phyloP scores from a whole-genome alignment of 768 basidiomycete species.

The Pleurotus ostreatus region DNA sequence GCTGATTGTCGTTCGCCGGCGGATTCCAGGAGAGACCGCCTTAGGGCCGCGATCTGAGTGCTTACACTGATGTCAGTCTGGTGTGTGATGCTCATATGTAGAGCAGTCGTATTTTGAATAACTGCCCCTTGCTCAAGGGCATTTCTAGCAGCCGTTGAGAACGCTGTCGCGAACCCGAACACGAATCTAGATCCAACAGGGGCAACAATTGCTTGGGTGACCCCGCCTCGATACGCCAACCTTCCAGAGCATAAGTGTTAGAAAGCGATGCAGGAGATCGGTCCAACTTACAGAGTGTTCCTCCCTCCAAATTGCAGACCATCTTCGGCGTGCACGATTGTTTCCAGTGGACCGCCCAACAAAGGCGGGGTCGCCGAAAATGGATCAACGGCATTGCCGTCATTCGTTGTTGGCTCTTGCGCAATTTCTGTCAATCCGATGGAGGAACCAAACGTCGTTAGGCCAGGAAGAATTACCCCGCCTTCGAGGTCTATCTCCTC shows the following conservation, averaged over 20 bases:
- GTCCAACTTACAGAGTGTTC: constrained; percentile 39
- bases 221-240: constrained; percentile 68
- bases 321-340: constrained; percentile 59
- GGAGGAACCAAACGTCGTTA: constrained; percentile 59
- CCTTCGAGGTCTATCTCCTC: constrained; percentile 53
- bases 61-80: constrained; percentile 46
- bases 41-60: constrained; percentile 57
- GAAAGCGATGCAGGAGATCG: constrained; percentile 11
- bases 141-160: constrained; percentile 55
- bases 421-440: constrained; percentile 71
- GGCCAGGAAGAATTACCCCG: constrained; percentile 57
- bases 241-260: constrained; percentile 28
- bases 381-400: constrained; percentile 58
- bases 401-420: constrained; percentile 60
- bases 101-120: constrained; percentile 57
- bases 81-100: constrained; percentile 52
- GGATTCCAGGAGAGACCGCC: constrained; percentile 35
- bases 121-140: constrained; percentile 60
- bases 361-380: constrained; percentile 32
- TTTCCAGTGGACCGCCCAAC: constrained; percentile 36
- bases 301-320: constrained; percentile 53
- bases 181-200: constrained; percentile 56
- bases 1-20: no score
- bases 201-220: constrained; percentile 63
- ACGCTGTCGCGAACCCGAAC: constrained; percentile 57